Conservation (phyloP, 140 eudicot species). For the Ambrosia hybrid region DNA sequence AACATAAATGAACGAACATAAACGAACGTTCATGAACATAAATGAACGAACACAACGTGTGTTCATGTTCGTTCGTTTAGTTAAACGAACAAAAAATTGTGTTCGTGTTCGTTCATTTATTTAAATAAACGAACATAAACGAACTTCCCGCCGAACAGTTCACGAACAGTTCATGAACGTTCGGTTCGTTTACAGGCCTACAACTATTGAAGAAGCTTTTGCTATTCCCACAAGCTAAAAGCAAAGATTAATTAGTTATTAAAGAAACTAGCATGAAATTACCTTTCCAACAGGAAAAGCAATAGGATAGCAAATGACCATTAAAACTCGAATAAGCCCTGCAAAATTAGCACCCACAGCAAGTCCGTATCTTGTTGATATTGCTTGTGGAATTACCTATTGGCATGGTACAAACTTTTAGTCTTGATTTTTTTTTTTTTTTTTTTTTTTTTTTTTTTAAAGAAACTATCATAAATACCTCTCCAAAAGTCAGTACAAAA, state of each 20-base stretch:
- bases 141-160: no score
- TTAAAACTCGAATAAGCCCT: slow-evolving; percentile 82
- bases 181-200: no score
- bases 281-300: slow-evolving; percentile 98
- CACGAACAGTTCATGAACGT: no score
- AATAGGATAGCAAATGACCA: slow-evolving; percentile 87
- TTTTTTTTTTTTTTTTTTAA: no score
- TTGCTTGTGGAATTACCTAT: slow-evolving; percentile 94
- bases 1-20: no score
- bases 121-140: no score
- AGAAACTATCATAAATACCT: slow-evolving; percentile 47
- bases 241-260: not conserved
- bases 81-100: no score
- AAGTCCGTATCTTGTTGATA: slow-evolving; percentile 90
- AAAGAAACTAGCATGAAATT: slow-evolving; percentile 16
- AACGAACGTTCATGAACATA: no score
- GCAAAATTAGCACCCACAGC: slow-evolving; percentile 93
- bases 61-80: no score
- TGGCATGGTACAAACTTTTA: slow-evolving; percentile 8
- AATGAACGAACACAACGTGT: no score
- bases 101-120: no score
- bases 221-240: not conserved
- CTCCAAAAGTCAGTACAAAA: slow-evolving; percentile 90
- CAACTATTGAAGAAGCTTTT: no score
- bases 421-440: not conserved